These are phyloP conservation scores for Neofusicoccum kwambonambiense DNA, from an alignment of 2,329 filamentous ascomycete genomes.

Conservation along the genomic window DNA sequence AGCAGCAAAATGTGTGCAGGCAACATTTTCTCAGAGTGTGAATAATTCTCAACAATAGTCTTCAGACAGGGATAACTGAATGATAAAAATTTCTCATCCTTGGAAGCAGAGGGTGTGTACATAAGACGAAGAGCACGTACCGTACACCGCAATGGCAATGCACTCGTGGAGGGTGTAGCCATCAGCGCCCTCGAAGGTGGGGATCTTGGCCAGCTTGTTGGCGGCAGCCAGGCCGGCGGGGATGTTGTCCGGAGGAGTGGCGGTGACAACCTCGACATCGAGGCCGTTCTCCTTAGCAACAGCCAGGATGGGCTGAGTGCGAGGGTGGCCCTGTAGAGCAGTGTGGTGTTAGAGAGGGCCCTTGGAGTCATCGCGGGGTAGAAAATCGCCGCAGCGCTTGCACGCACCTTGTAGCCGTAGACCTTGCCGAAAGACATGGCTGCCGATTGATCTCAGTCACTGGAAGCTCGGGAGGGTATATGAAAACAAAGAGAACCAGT, in stretches of 20 bases:
- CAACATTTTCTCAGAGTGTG: slow-evolving; percentile 69
- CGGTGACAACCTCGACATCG: slow-evolving; percentile 81
- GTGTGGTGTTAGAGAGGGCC: slow-evolving; percentile 20
- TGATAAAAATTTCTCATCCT: slow-evolving; percentile 75
- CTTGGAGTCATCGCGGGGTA: slow-evolving; percentile 29
- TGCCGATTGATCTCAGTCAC: neutral
- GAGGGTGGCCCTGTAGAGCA: slow-evolving; percentile 72
- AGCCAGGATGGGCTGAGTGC: slow-evolving; percentile 82
- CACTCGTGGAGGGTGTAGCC: slow-evolving; percentile 85
- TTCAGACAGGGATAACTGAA: slow-evolving; percentile 98
- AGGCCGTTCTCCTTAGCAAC: slow-evolving; percentile 97
- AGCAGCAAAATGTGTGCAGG: slow-evolving; percentile 19
- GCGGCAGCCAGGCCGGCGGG: slow-evolving; percentile 77
- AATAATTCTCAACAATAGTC: slow-evolving; percentile 78
- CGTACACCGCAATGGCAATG: slow-evolving; percentile 95
- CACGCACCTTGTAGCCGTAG: slow-evolving; percentile 76
- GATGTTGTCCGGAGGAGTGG: slow-evolving; percentile 62
- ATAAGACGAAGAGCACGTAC: slow-evolving; percentile 60
- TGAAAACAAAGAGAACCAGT: slow-evolving; percentile 5
- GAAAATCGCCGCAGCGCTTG: slow-evolving; percentile 16
- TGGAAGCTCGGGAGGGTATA: slow-evolving; percentile 2
- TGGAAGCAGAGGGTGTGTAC: slow-evolving; percentile 29
- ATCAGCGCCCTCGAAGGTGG: slow-evolving; percentile 88
- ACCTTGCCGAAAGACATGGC: slow-evolving; percentile 95
- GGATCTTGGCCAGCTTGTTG: slow-evolving; percentile 87